Evolutionary conservation across 495 filamentous ascomycete genomes (phyloP), one percentile per base, ranked within the genome.

Genomic region (Viridothelium virens): DNA sequence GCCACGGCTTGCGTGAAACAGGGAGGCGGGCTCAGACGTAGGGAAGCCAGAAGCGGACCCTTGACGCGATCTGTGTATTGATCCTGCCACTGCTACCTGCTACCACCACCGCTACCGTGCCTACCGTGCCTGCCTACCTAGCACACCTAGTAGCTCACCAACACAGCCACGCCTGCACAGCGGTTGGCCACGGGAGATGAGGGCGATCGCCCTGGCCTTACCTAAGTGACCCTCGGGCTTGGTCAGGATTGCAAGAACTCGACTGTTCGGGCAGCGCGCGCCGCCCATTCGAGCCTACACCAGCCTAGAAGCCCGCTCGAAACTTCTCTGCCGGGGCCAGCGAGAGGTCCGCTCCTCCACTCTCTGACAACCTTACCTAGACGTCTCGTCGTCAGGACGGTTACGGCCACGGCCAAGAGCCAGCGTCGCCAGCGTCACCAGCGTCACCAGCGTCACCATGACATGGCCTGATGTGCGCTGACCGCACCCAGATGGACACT

Each of bases 1-100:
- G 11, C 53, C 25, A 34, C 31, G 25, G 53, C 31, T 18, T 33
- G 53, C 53, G 53, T 59, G 53, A 59, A 59, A 59, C 53, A 59
- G 53, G 53, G 53, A 59, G 53, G 31, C 53, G 53, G 53, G 53
- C 53, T 59, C 53, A 59, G 53, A 59, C 53, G 31, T 34, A 59
- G 53, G 53, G 53, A 59, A 33, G 53, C 53, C 53, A 59, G 53
- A 59, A 59, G 53, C 53, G 10, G 25, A 59, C 53, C 53, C 53
- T 34, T 59, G 53, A 59, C 31, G 53, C 53, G 53, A 59, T 59
- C 53, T 59, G 53, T 59, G 53, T 59, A 59, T 59, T 33, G 53
- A 59, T 59, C 53, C 31, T 59, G 25, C 53, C 25, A 25, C 25
- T 25, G 25, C 25, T 25, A 25, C n/a, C n/a, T n/a, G n/a, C n/a